Base-by-base conservation (phyloP, 192 early-diverging fungal species). In the Phlyctochytrium arcticum region DNA sequence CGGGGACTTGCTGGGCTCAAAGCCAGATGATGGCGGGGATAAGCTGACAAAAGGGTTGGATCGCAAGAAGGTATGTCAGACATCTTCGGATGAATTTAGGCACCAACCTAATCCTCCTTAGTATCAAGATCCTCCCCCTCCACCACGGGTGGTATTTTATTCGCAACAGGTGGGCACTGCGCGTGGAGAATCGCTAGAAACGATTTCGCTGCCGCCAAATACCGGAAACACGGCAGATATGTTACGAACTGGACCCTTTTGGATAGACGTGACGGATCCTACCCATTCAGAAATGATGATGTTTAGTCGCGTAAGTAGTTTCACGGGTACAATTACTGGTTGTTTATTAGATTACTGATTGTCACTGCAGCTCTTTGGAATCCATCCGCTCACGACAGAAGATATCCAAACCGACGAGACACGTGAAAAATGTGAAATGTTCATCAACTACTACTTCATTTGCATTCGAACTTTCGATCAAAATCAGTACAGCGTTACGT, bases 371-470 rank as follows among this genome's bases (percentile, higher is more conserved):
- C 76, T 92, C 19, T 93, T 94, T 55, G 83, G 77, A 24, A 87
- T 97, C 26, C 94, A 97, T 70, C 91, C 93, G 31, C 72, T 97
- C 39, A 95, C 94, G 3, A 80, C 80, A 19, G 93, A 99, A 78
- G 97, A 99, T 65, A 96, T 99, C 50, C 69, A 80, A 34, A 89
- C 85, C 19, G 86, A 91, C 32, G 90, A 93, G 57, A 84, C 86
- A n/a, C 80, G 95, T 15, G 97, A 99, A 76, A 98, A 97, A 65
- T 92, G 92, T 56, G 95, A 99, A 72, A 77, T 88, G 31, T 98
- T 93, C 72, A 78, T 77, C 51, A 86, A 91, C 55, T 99, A 99
- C 73, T 92, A 90, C 62, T 98, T 98, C 78, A 85, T 96, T 23
- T 88, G 89, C 62, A 94, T 95, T 67, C 80, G 92, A 29, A 74